These are phyloP conservation scores for Postia placenta DNA, from an alignment of 768 basidiomycete species.

Conservation along the genomic window DNA sequence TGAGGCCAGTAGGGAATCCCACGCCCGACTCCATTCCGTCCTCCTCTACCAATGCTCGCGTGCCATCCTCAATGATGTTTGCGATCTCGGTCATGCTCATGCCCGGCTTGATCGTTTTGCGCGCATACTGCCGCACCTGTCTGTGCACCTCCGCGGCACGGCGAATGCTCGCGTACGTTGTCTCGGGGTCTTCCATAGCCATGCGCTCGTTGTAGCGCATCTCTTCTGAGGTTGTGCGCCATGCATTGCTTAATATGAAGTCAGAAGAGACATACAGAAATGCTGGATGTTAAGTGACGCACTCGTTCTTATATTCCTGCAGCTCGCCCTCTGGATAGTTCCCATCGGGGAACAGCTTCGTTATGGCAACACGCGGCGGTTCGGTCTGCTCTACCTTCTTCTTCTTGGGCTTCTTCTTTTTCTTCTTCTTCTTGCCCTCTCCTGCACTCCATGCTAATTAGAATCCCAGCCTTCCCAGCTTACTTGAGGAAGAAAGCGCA, in stretches of 20 bases:
- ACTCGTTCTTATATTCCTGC: constrained; percentile 91
- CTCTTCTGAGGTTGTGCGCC: constrained; percentile 88
- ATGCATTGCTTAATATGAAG: constrained; percentile 65
- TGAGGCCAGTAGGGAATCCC: constrained; percentile 95
- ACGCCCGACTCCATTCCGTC: constrained; percentile 80
- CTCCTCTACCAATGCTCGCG: constrained; percentile 88
- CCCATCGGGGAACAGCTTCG: constrained; percentile 84
- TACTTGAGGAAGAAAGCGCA: background rate
- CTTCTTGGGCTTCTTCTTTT: constrained; percentile 90
- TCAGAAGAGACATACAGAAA: too few relatives aligned
- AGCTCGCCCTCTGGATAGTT: constrained; percentile 89
- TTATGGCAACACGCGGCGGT: constrained; percentile 84
- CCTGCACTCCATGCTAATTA: constrained; percentile 21
- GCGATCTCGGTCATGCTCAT: constrained; percentile 94
- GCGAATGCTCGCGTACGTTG: constrained; percentile 86
- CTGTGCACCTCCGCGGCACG: constrained; percentile 95
- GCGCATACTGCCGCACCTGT: constrained; percentile 79
- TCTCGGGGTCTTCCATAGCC: constrained; percentile 72
- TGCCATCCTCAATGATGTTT: constrained; percentile 88
- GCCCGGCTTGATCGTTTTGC: constrained; percentile 82
- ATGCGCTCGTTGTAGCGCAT: constrained; percentile 77
- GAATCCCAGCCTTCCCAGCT: background rate
- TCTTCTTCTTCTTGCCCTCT: constrained; percentile 79
- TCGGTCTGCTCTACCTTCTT: constrained; percentile 77
- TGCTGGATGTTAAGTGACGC: constrained; percentile 34